A percentile compares a stretch with the other conserved stretches of the same genome.
Conservation (phyloP, 805 yeast species). For the Candida oleophila region DNA sequence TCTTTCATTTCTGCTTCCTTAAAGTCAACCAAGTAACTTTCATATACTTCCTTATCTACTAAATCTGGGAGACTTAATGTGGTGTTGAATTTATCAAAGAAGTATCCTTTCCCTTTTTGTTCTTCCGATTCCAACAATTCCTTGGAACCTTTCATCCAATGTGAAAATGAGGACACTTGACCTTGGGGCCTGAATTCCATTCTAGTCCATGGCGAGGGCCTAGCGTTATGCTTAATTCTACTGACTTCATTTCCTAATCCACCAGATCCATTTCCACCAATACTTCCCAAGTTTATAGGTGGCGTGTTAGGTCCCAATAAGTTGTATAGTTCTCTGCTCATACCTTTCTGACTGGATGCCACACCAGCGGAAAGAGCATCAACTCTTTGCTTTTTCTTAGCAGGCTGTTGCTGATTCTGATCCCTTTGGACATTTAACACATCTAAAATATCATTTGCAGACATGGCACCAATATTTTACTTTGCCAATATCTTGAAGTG, state of each 20-base stretch:
- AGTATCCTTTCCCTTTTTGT: constrained; percentile 44
- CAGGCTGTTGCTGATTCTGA: constrained; percentile 33
- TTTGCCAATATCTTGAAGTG: too few species aligned
- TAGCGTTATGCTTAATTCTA: constrained; percentile 63
- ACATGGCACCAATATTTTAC: too few species aligned
- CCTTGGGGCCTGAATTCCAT: constrained; percentile 56
- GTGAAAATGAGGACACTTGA: constrained; percentile 53
- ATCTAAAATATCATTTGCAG: constrained; percentile 64
- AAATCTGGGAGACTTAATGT: constrained; percentile 69
- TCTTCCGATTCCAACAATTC: constrained; percentile 36
- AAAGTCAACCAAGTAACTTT: constrained; percentile 46
- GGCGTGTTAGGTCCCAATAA: constrained; percentile 92
- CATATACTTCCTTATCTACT: constrained; percentile 57
- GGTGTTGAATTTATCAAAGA: constrained; percentile 74
- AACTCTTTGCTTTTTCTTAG: constrained; percentile 40
- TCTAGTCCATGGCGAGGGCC: constrained; percentile 82
- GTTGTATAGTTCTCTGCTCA: constrained; percentile 86
- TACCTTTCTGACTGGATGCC: constrained; percentile 51
- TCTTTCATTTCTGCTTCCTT: constrained; percentile 19
- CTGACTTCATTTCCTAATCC: constrained; percentile 19
- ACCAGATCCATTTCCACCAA: constrained; percentile 35
- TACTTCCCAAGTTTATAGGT: constrained; percentile 46
- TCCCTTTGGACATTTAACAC: constrained; percentile 67
- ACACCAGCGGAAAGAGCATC: constrained; percentile 10
- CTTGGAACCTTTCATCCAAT: constrained; percentile 83